Conservation (phyloP, 108 stramenopile species). For the Cyclotella cryptica region DNA sequence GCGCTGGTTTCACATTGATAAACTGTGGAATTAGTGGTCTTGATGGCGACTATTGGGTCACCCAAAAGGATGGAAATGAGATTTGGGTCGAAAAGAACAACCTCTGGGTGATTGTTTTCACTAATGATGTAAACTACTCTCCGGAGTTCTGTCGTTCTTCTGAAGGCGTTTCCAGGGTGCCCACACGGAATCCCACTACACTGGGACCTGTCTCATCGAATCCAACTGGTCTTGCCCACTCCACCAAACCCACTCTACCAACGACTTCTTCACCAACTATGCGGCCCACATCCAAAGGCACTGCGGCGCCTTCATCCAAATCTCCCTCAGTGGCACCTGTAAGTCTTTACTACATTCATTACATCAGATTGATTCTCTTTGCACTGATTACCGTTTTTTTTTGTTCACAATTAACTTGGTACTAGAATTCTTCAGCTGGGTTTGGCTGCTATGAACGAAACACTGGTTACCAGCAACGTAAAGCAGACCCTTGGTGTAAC, state of each 20-base stretch:
- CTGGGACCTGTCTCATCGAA: background rate
- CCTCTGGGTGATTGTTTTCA: constrained; percentile 27
- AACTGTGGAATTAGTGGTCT: constrained; percentile 34
- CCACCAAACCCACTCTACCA: background rate
- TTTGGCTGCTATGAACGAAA: constrained; percentile 28
- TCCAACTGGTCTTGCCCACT: background rate
- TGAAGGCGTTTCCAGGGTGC: background rate
- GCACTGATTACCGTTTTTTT: background rate
- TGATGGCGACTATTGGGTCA: constrained; percentile 43
- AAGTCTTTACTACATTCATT: background rate
- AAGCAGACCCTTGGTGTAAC: constrained; percentile 18
- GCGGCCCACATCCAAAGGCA: background rate
- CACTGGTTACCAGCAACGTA: constrained; percentile 30
- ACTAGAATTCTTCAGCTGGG: background rate
- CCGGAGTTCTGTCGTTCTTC: constrained; percentile 26
- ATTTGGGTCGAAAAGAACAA: constrained; percentile 43
- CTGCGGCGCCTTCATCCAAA: background rate
- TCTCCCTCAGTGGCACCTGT: background rate
- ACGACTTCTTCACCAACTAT: constrained; percentile 5
- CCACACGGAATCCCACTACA: constrained; percentile 18
- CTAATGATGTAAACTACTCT: constrained; percentile 28
- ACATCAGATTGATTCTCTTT: background rate
- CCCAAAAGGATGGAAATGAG: constrained; percentile 29
- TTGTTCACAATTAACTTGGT: background rate
- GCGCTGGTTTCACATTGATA: constrained; percentile 23